Evolutionary conservation across 192 early-diverging fungal species (phyloP).

Genomic region (Backusella psychrophila): DNA sequence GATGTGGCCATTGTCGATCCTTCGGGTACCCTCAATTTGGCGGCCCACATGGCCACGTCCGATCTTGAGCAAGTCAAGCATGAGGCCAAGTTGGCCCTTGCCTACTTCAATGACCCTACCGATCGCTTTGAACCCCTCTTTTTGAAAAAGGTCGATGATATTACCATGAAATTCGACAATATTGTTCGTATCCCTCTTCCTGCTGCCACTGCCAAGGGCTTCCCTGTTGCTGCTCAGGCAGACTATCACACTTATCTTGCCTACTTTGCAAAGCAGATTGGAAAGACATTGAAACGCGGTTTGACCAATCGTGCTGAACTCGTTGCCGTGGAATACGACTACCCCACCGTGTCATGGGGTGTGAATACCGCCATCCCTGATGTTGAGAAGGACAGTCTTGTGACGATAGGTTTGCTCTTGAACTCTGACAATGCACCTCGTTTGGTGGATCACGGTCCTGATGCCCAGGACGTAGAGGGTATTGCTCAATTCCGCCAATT

Average conservation of each 20-base stretch:
- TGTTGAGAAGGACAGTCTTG: conserved; percentile 33
- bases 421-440: conserved; percentile 64
- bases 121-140: conserved; percentile 83
- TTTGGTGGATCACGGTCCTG: conserved; percentile 87
- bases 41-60: conserved; percentile 62
- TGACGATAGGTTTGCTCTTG: conserved; percentile 73
- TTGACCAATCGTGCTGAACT: conserved; percentile 51
- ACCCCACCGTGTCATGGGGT: conserved; percentile 38
- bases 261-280: conserved; percentile 44
- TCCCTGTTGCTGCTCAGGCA: conserved; percentile 26
- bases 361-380: conserved; percentile 23
- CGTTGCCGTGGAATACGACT: conserved; percentile 37
- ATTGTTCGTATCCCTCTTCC: conserved; percentile 41
- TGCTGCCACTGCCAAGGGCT: conserved; percentile 19
- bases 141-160: conserved; percentile 64
- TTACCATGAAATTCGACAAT: conserved; percentile 71
- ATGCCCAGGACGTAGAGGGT: conserved; percentile 66
- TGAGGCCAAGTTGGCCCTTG: conserved; percentile 64
- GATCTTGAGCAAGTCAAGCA: conserved; percentile 72
- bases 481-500: conserved; percentile 68
- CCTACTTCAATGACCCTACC: conserved; percentile 59
- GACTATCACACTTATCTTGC: conserved; percentile 47
- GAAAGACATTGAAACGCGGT: conserved; percentile 42
- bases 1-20: conserved; percentile 87
- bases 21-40: conserved; percentile 80